phyloP scores from a whole-genome alignment of 371 early-diverging fungal genomes.

The Coemansia sp. region DNA sequence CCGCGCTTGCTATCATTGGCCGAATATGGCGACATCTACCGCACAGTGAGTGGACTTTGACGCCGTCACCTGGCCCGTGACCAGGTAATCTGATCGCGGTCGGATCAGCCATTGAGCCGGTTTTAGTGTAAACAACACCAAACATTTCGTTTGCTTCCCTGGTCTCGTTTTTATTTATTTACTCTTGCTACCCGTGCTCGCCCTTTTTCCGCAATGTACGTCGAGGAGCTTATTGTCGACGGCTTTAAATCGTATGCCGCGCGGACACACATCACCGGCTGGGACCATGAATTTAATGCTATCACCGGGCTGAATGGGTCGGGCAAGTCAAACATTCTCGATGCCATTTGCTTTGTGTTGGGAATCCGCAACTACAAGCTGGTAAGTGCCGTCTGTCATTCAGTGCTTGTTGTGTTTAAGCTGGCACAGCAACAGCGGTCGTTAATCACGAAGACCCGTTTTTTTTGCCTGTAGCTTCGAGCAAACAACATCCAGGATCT shows the following conservation, averaged over 20 bases:
- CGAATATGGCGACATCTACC: conserved; percentile 5
- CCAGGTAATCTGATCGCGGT: neutral
- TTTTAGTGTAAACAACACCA: neutral
- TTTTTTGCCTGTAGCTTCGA: conserved; percentile 68
- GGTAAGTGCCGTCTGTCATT: conserved; percentile 8
- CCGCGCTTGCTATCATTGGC: conserved; percentile 2
- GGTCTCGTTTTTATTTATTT: neutral
- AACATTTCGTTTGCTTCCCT: neutral
- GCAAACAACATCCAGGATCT: conserved; percentile 94
- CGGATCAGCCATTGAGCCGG: neutral
- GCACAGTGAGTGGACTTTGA: neutral
- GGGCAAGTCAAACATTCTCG: conserved; percentile 99
- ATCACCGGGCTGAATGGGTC: conserved; percentile 99
- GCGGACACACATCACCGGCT: conserved; percentile 91
- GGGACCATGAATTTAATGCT: conserved; percentile 98
- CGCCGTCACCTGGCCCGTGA: neutral
- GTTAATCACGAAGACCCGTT: neutral
- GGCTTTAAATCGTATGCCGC: conserved; percentile 98
- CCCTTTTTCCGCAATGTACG: conserved; percentile 62
- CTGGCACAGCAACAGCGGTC: neutral
- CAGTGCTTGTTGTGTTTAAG: neutral
- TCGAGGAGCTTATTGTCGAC: conserved; percentile 95
- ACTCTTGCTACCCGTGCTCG: neutral
- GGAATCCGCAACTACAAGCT: conserved; percentile 89
- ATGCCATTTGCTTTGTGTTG: conserved; percentile 99